These are phyloP conservation scores for Closterium sp. DNA, from an alignment of 139 green algal species.

Conservation along the genomic window DNA sequence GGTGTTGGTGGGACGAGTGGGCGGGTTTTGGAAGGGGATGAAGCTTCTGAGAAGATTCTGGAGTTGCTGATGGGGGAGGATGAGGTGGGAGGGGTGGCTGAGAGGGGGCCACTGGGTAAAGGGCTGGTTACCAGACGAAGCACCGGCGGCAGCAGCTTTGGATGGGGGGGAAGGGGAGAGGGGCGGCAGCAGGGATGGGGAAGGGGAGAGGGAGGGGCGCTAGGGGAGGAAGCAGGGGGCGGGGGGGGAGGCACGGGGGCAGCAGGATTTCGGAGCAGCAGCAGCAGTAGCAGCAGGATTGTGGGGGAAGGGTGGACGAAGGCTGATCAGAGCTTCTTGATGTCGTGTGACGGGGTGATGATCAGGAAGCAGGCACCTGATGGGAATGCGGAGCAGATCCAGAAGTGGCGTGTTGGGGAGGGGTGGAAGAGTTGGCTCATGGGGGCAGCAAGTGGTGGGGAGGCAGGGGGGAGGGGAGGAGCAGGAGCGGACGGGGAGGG, in stretches of 20 bases:
- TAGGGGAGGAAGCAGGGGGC: background rate
- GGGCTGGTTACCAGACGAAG: background rate
- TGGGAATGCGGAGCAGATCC: conserved; percentile 1
- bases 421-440: background rate
- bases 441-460: background rate
- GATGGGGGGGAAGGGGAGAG: background rate
- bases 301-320: background rate
- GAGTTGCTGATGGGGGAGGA: background rate
- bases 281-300: background rate
- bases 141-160: background rate
- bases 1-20: background rate
- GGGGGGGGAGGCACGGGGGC: background rate
- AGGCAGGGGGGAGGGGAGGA: background rate
- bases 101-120: background rate
- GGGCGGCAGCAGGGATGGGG: background rate
- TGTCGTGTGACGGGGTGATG: background rate
- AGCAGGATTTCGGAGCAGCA: background rate
- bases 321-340: conserved; percentile 13
- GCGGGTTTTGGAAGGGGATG: background rate
- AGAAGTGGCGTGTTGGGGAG: conserved; percentile 11
- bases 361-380: conserved; percentile 27
- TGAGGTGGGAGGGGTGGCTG: background rate
- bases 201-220: too few relatives aligned
- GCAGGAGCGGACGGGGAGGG: background rate
- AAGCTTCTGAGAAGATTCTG: background rate